Evolutionary conservation across 176 grass and related monocot species (phyloP).

Genomic region (Pontederia crassipes): DNA sequence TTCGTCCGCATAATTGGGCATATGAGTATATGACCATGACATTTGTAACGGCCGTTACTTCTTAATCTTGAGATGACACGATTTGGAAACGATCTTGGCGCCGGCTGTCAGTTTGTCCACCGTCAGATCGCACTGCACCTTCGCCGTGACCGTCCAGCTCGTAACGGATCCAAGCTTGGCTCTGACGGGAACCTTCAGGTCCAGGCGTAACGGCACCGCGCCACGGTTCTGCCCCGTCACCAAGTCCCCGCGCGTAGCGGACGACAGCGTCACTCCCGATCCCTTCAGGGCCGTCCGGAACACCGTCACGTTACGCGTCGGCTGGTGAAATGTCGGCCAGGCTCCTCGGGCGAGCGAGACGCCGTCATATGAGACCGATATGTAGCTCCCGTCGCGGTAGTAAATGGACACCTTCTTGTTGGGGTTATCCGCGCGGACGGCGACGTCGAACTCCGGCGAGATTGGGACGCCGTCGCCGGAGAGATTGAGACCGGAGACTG

Average conservation of each 20-base stretch:
- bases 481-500: neutral
- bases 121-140: slow-evolving; percentile 46
- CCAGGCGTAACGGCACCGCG: slow-evolving; percentile 40
- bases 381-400: slow-evolving; percentile 43
- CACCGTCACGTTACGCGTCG: slow-evolving; percentile 52
- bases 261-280: slow-evolving; percentile 18
- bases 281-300: slow-evolving; percentile 23
- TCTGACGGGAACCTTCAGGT: slow-evolving; percentile 29
- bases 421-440: slow-evolving; percentile 43
- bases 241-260: slow-evolving; percentile 5
- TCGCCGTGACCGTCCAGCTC: slow-evolving; percentile 59
- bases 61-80: slow-evolving; percentile 26
- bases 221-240: slow-evolving; percentile 10
- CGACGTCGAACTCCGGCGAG: slow-evolving; percentile 26
- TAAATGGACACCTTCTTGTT: slow-evolving; percentile 52
- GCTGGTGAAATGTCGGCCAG: slow-evolving; percentile 65
- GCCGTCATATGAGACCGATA: slow-evolving; percentile 35
- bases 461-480: neutral
- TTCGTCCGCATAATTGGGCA: no score
- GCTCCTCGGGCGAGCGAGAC: slow-evolving; percentile 28
- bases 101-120: slow-evolving; percentile 41
- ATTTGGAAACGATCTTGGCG: slow-evolving; percentile 20
- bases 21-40: no score
- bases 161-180: slow-evolving; percentile 40
- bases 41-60: no score